Evolutionary conservation across 805 yeast genomes (phyloP).

Genomic region (Deakozyma indianensis): DNA sequence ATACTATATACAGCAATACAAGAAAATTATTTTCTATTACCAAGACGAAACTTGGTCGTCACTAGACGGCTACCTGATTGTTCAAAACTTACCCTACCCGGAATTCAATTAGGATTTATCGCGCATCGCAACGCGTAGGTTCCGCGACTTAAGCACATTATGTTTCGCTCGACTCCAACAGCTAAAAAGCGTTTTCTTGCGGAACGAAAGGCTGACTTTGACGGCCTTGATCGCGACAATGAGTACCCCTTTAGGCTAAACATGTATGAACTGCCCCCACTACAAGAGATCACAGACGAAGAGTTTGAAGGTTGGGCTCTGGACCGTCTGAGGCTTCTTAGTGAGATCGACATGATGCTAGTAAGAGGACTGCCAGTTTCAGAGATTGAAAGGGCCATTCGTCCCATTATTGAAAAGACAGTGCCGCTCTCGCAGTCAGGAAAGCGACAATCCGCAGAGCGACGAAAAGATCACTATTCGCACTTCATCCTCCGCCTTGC

Average conservation of each 20-base stretch:
- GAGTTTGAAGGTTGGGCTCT: conserved; percentile 95
- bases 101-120: no score
- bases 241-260: conserved; percentile 46
- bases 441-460: conserved; percentile 31
- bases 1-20: no score
- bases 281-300: conserved; percentile 75
- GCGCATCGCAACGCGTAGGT: no score
- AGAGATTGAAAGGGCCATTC: conserved; percentile 52
- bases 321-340: conserved; percentile 67
- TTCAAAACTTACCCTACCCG: no score
- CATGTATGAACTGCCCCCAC: conserved; percentile 66
- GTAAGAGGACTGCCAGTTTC: conserved; percentile 38
- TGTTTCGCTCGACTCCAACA: not conserved
- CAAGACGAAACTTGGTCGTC: no score
- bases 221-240: conserved; percentile 4
- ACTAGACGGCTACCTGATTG: no score
- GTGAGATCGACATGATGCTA: conserved; percentile 67
- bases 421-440: conserved; percentile 43
- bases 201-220: not conserved
- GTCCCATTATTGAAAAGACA: conserved; percentile 47
- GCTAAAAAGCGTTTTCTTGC: not conserved
- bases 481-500: conserved; percentile 82
- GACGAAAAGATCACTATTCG: conserved; percentile 81
- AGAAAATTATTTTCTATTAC: no score
- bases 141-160: not conserved